Evolutionary conservation across 495 filamentous ascomycete genomes (phyloP).

Genomic region (Xylaria nigripes): DNA sequence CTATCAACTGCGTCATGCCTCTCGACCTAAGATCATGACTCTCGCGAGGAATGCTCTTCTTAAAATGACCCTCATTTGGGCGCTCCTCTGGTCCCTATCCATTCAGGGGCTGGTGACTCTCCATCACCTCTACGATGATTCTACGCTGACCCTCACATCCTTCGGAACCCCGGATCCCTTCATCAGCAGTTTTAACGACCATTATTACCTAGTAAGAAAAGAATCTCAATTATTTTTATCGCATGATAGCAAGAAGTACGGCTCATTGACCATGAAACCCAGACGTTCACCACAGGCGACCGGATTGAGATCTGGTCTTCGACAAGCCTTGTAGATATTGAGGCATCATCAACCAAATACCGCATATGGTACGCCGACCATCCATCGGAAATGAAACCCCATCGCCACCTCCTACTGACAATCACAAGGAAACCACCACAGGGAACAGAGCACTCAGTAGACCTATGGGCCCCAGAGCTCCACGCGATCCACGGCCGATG

Average conservation of each 20-base stretch:
- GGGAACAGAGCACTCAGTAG: constrained; percentile 24
- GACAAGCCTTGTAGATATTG: constrained; percentile 21
- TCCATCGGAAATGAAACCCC: not conserved
- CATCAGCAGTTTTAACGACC: constrained; percentile 18
- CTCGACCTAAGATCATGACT: not conserved
- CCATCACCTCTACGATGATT: constrained; percentile 21
- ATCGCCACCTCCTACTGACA: not conserved
- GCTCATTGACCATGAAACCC: not conserved
- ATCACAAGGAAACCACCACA: constrained; percentile 22
- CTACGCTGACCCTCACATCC: constrained; percentile 23
- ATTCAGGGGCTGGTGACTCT: not conserved
- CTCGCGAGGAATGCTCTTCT: not conserved
- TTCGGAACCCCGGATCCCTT: constrained; percentile 25
- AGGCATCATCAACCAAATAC: constrained; percentile 19
- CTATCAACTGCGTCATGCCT: constrained; percentile 1
- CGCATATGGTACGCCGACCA: constrained; percentile 20
- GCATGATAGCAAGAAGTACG: too few relatives aligned
- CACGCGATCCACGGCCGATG: constrained; percentile 24
- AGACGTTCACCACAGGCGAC: constrained; percentile 27
- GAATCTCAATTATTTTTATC: not conserved
- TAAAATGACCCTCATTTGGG: not conserved
- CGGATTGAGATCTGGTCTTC: constrained; percentile 30
- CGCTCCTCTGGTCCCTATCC: constrained; percentile 2
- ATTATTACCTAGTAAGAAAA: constrained; percentile 21
- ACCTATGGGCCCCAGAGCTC: constrained; percentile 28